Evolutionary conservation across 495 filamentous ascomycete species (phyloP), one percentile per base, ranked within the genome.

Genomic region (Neurospora hispaniola): DNA sequence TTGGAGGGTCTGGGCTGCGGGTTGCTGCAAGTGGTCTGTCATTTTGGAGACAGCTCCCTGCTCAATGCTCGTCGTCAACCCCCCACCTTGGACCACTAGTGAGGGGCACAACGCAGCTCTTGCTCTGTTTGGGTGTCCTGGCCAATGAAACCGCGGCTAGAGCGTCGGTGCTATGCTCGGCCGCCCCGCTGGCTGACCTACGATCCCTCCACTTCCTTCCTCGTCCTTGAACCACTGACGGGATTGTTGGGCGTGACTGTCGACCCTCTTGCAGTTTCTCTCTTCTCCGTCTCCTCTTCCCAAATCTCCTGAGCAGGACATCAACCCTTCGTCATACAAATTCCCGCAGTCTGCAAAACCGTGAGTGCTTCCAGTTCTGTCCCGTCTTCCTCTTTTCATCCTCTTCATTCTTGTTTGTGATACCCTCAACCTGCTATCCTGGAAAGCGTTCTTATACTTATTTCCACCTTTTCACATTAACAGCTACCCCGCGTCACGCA

Each of bases 141-240:
- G 0, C 54, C 54, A 66, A 66, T 66, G 7, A 66, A 3, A 66
- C 35, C 6, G 27, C 54, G 23, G 54, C 23, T 66, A 35, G 54
- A 66, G 20, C 54, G 27, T 66, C 23, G 54, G 27, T 66, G 54
- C 54, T 66, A 66, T 66, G 31, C 54, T 66, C 54, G 54, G 54
- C 54, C 16, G 54, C 54, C 14, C 54, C 54, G 54, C 54, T 66
- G 54, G 7, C 54, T 66, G 12, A 66, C 27, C 54, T 66, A 18
- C 54, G 54, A 62, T 66, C 54, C 54, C 54, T 66, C 54, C 54
- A 66, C 54, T 66, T 66, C 54, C 54, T 66, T 66, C 54, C 54
- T 66, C 54, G 54, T 66, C 54, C 54, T 62, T 35, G 54, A 66
- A 66, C 54, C 54, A 66, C 54, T 66, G 54, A 31, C 27, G 27